Percentiles rank a stretch among this genome's conserved stretches.
These are phyloP conservation scores for Haematococcus lacustris DNA, from an alignment of 139 green algal genomes.

Conservation along the genomic window DNA sequence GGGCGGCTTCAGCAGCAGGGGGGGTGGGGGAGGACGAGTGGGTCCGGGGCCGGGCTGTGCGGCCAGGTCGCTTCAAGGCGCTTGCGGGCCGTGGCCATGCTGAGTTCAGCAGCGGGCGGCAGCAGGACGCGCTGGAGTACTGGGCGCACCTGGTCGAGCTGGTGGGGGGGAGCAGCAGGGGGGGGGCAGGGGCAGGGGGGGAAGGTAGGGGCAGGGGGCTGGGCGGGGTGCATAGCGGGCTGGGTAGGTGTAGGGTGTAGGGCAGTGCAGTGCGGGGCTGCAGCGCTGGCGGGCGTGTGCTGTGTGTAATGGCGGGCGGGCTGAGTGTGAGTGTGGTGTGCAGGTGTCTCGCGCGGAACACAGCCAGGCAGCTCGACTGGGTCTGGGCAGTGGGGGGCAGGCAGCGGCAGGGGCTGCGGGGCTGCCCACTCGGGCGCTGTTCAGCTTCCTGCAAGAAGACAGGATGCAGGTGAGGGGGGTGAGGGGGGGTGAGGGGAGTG, in stretches of 20 bases:
- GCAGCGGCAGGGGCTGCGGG: neutral
- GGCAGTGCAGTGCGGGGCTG: too few relatives aligned
- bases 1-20: too few relatives aligned
- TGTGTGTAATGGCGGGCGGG: neutral
- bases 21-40: too few relatives aligned
- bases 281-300: neutral
- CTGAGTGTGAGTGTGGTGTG: neutral
- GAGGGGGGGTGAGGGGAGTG: too few relatives aligned
- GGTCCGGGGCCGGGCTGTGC: constrained; percentile 37
- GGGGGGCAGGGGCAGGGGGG: too few relatives aligned
- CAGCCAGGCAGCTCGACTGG: constrained; percentile 18
- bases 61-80: constrained; percentile 76
- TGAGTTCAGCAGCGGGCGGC: constrained; percentile 72
- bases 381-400: too few relatives aligned
- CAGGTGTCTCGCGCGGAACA: constrained; percentile 35
- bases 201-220: too few relatives aligned
- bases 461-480: constrained; percentile 16
- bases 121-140: constrained; percentile 91
- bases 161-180: too few relatives aligned
- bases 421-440: constrained; percentile 1
- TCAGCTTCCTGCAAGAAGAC: constrained; percentile 11
- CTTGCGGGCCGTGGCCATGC: constrained; percentile 77
- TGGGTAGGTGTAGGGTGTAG: too few relatives aligned
- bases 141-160: constrained; percentile 82
- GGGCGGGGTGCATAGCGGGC: neutral